Conservation (phyloP, 2,329 filamentous ascomycete genomes). For the Penicillium thymicola region DNA sequence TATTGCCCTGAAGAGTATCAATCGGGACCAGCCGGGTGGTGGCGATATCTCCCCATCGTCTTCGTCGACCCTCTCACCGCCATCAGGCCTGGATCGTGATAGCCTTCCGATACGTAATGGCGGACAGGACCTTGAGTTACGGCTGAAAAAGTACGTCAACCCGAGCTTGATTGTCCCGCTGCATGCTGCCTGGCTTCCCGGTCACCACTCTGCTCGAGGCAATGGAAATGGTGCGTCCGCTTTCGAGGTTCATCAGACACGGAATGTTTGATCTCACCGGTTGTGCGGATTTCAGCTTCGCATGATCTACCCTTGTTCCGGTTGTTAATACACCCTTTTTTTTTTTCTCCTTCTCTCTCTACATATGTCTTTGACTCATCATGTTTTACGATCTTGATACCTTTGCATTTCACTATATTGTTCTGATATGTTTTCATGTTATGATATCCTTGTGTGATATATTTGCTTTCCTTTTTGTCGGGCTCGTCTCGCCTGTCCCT, state of each 20-base stretch:
- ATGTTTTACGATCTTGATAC: slow-evolving; percentile 25
- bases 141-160: slow-evolving; percentile 47
- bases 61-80: slow-evolving; percentile 39
- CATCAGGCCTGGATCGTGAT: slow-evolving; percentile 45
- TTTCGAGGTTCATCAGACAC: slow-evolving; percentile 17
- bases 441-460: slow-evolving; percentile 2
- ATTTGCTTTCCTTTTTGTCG: background rate
- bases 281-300: background rate
- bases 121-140: slow-evolving; percentile 38
- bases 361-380: slow-evolving; percentile 1
- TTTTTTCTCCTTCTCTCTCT: background rate
- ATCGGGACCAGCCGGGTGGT: slow-evolving; percentile 55
- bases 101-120: slow-evolving; percentile 41
- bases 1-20: slow-evolving; percentile 85
- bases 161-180: slow-evolving; percentile 46
- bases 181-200: slow-evolving; percentile 45
- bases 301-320: background rate
- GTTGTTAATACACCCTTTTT: background rate
- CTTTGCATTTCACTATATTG: slow-evolving; percentile 8
- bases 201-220: slow-evolving; percentile 17
- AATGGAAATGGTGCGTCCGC: slow-evolving; percentile 21
- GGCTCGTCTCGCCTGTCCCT: background rate
- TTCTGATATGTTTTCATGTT: slow-evolving; percentile 1
- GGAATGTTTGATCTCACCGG: slow-evolving; percentile 6
- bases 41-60: slow-evolving; percentile 37